Evolutionary conservation across 805 yeast genomes (phyloP).

Genomic region (Priceomyces castillae): DNA sequence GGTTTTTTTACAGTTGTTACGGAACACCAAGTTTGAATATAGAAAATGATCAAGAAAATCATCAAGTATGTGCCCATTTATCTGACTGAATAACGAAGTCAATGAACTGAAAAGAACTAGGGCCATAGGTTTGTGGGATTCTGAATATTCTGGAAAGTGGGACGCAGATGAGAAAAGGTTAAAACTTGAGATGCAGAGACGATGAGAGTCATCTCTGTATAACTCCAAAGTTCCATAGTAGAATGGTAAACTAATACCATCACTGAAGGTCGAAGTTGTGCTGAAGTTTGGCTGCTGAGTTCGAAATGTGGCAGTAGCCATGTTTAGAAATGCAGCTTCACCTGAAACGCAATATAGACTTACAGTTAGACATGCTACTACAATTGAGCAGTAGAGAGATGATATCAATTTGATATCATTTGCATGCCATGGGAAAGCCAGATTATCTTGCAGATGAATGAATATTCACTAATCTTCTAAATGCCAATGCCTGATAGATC

Average conservation of each 20-base stretch:
- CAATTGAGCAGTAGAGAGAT: background rate
- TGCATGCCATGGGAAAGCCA: conserved; percentile 36
- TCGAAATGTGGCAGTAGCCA: too few species aligned
- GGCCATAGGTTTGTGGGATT: conserved; percentile 3
- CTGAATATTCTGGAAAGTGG: conserved; percentile 3
- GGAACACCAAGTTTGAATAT: conserved; percentile 1
- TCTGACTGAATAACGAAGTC: background rate
- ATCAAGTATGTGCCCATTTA: conserved; percentile 4
- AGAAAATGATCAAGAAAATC: conserved; percentile 5
- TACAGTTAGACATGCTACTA: too few species aligned
- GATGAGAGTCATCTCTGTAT: background rate
- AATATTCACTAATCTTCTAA: conserved; percentile 22
- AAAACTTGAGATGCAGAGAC: background rate
- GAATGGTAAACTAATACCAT: too few species aligned
- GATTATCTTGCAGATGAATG: conserved; percentile 40
- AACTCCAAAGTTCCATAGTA: background rate
- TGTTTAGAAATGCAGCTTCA: too few species aligned
- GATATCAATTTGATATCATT: background rate
- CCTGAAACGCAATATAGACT: too few species aligned
- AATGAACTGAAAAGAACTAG: conserved; percentile 2
- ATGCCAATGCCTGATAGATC: conserved; percentile 44
- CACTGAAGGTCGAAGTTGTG: too few species aligned
- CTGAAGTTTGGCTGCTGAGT: too few species aligned
- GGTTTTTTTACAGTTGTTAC: background rate
- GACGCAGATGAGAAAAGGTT: background rate